Conservation (phyloP, 257 asterid genomes). For the Solanum piurae region DNA sequence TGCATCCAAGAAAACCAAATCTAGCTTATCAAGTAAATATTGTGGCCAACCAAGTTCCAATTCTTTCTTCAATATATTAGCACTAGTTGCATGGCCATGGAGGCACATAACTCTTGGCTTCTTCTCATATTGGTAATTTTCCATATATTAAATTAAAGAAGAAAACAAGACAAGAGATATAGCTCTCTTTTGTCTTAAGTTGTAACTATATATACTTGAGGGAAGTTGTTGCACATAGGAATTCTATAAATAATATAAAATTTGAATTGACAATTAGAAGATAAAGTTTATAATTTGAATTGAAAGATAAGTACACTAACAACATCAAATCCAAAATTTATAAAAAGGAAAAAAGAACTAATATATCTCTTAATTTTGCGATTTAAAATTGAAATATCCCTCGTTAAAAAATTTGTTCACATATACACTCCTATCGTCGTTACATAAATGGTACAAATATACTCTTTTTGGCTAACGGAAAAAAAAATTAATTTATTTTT, state of each 20-base stretch:
- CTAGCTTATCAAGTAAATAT: constrained; percentile 6
- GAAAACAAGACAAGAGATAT: background rate
- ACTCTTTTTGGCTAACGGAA: too few species aligned
- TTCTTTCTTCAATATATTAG: constrained; percentile 16
- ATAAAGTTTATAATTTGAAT: too few species aligned
- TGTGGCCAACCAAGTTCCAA: constrained; percentile 16
- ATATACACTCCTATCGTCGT: too few species aligned
- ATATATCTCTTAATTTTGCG: too few species aligned
- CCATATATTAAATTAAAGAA: background rate
- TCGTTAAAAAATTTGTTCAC: too few species aligned
- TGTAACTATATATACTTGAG: background rate
- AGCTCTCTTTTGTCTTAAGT: too few species aligned
- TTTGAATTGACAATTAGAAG: too few species aligned
- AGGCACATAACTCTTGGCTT: constrained; percentile 24
- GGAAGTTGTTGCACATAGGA: background rate
- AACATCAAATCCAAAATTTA: background rate
- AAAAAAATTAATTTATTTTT: too few species aligned
- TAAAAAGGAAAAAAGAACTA: background rate
- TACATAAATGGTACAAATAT: too few species aligned
- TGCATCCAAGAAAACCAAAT: constrained; percentile 18
- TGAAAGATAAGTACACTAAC: too few species aligned
- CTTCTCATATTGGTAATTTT: background rate
- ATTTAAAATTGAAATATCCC: too few species aligned
- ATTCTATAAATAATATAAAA: too few species aligned
- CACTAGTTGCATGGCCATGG: constrained; percentile 22